Percentiles rank a stretch among this genome's conserved stretches.
These are phyloP conservation scores for Podospora conica DNA, from an alignment of 495 filamentous ascomycete genomes.

Conservation along the genomic window DNA sequence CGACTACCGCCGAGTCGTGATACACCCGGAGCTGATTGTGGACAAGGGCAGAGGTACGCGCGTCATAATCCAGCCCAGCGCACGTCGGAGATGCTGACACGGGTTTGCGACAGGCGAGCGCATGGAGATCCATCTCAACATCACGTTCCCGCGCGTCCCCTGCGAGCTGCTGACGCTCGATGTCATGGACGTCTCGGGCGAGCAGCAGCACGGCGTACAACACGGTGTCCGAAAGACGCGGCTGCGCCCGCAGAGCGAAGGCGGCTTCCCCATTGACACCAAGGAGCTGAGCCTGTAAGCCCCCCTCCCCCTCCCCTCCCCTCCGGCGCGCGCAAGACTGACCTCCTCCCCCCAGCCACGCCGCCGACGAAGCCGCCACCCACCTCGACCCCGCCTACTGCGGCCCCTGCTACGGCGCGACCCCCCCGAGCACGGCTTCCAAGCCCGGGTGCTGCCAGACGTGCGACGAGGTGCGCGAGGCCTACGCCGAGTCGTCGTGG, in stretches of 20 bases:
- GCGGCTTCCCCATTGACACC: conserved; percentile 69
- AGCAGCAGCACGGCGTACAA: conserved; percentile 87
- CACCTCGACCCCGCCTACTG: conserved; percentile 93
- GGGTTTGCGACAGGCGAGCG: conserved; percentile 60
- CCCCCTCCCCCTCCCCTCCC: not conserved
- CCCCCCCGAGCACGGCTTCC: conserved; percentile 56
- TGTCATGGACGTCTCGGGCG: conserved; percentile 97
- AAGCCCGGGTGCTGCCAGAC: conserved; percentile 91
- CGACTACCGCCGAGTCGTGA: conserved; percentile 80
- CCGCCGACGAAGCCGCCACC: conserved; percentile 56
- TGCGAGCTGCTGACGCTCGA: conserved; percentile 95
- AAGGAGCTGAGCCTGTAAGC: conserved; percentile 68
- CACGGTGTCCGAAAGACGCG: conserved; percentile 90
- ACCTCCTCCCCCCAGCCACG: conserved; percentile 39
- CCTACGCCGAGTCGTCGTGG: conserved; percentile 84
- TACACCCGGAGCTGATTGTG: conserved; percentile 88
- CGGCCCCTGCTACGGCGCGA: conserved; percentile 85
- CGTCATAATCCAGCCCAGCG: too few species aligned
- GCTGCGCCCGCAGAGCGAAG: conserved; percentile 62
- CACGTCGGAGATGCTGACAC: conserved; percentile 8
- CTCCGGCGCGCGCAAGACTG: conserved; percentile 4
- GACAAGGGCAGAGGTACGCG: conserved; percentile 87
- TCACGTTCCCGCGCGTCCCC: conserved; percentile 88
- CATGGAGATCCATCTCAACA: conserved; percentile 98
- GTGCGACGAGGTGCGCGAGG: conserved; percentile 91